Percentiles rank a stretch among this genome's conserved stretches.
These are phyloP conservation scores for Saprolegnia diclina DNA, from an alignment of 352 stramenopile genomes.

Conservation along the genomic window DNA sequence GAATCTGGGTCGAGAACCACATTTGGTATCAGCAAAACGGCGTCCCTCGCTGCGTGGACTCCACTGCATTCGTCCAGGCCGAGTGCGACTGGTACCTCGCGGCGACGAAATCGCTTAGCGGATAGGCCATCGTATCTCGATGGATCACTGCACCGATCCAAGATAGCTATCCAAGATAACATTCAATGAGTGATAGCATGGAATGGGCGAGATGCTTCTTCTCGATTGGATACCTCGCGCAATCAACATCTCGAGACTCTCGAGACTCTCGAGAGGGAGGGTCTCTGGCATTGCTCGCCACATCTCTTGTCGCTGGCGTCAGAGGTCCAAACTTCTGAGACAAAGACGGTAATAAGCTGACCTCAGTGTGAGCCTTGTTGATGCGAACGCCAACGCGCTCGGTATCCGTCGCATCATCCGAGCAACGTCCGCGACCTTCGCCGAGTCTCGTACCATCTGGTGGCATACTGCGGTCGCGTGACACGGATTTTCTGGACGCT, in stretches of 20 bases:
- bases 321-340: no score
- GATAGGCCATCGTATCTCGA: background rate
- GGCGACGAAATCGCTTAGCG: background rate
- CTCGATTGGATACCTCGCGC: no score
- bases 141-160: background rate
- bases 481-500: background rate
- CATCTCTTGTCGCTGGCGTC: no score
- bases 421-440: background rate
- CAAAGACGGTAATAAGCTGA: no score
- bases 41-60: background rate
- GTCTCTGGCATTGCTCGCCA: no score
- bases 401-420: background rate
- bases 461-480: background rate
- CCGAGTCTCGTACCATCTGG: background rate
- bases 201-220: no score
- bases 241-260: no score
- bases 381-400: no score
- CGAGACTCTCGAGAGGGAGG: no score
- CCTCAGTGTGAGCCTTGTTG: no score
- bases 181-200: no score
- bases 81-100: background rate
- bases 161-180: background rate
- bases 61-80: background rate
- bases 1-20: constrained; percentile 21
- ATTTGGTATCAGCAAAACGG: constrained; percentile 16